A percentile compares a stretch with the other conserved stretches of the same genome.
Conservation (phyloP, 140 eudicot species). For the Ambrosia hybrid region DNA sequence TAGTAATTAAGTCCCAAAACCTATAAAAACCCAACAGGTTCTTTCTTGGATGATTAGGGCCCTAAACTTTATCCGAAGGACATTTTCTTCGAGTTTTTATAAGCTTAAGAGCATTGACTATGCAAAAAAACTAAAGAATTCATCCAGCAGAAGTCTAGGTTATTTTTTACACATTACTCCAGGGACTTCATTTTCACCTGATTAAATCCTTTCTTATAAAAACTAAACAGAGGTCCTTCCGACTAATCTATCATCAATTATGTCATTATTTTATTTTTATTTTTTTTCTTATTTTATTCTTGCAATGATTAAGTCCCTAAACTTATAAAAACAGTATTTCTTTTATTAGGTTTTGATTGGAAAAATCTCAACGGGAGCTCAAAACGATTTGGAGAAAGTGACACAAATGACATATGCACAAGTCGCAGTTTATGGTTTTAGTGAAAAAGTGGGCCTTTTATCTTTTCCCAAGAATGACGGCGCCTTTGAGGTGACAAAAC, state of each 20-base stretch:
- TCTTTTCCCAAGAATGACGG: constrained; percentile 81
- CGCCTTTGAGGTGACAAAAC: constrained; percentile 65
- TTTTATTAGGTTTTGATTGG: constrained; percentile 68
- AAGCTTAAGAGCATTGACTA: too few species aligned
- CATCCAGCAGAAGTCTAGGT: too few species aligned
- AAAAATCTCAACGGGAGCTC: constrained; percentile 87
- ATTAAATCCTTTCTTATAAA: not conserved
- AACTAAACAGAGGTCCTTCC: too few species aligned
- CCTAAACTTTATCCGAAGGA: too few species aligned
- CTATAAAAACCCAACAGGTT: too few species aligned
- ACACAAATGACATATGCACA: constrained; percentile 94
- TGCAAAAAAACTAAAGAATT: too few species aligned
- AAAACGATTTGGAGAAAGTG: constrained; percentile 83
- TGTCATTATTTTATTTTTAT: too few species aligned
- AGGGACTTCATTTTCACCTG: not conserved
- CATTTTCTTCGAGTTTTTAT: too few species aligned
- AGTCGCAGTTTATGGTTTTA: constrained; percentile 89
- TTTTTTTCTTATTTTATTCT: not conserved
- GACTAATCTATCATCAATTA: not conserved
- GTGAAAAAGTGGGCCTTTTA: constrained; percentile 87
- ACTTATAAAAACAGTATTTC: not conserved
- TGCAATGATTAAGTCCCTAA: not conserved
- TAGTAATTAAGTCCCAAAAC: too few species aligned
- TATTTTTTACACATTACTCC: too few species aligned
- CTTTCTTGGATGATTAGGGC: too few species aligned